Conservation (phyloP, 768 basidiomycete species). For the Cubamyces lactineus region DNA sequence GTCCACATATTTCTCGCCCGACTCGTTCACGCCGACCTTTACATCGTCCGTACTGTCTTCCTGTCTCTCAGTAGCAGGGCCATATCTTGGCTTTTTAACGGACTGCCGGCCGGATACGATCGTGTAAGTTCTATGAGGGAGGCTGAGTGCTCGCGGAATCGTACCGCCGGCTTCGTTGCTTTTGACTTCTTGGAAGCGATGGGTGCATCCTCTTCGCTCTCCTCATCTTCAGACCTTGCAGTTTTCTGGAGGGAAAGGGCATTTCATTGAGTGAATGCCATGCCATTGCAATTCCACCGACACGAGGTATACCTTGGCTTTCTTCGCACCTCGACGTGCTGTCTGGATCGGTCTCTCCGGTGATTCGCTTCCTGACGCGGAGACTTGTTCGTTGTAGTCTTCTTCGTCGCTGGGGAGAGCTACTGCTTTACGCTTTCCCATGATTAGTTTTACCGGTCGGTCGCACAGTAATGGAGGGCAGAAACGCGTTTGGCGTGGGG, state of each 20-base stretch:
- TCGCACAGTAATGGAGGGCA: neutral
- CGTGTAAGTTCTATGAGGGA: neutral
- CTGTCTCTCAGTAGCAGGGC: neutral
- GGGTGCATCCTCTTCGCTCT: slow-evolving; percentile 6
- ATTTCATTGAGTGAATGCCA: neutral
- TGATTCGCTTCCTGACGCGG: slow-evolving; percentile 3
- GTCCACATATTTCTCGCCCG: slow-evolving; percentile 61
- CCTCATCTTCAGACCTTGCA: neutral
- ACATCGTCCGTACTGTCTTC: neutral
- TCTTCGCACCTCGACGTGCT: slow-evolving; percentile 18
- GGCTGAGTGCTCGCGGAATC: neutral
- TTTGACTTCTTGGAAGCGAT: slow-evolving; percentile 3
- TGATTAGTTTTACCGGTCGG: neutral
- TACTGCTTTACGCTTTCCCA: slow-evolving; percentile 24
- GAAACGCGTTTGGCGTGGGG: neutral
- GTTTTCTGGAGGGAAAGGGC: too few species aligned
- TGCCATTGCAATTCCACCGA: too few species aligned
- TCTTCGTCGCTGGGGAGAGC: slow-evolving; percentile 24
- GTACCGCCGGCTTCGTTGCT: slow-evolving; percentile 6
- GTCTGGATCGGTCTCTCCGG: slow-evolving; percentile 12
- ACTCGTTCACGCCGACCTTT: slow-evolving; percentile 34
- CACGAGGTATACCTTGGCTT: slow-evolving; percentile 2
- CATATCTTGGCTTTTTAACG: slow-evolving; percentile 14
- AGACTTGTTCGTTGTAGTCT: neutral
- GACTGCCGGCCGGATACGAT: neutral